Evolutionary conservation across 75 land plant genomes (phyloP).

Genomic region (Selaginella moellendorffii): DNA sequence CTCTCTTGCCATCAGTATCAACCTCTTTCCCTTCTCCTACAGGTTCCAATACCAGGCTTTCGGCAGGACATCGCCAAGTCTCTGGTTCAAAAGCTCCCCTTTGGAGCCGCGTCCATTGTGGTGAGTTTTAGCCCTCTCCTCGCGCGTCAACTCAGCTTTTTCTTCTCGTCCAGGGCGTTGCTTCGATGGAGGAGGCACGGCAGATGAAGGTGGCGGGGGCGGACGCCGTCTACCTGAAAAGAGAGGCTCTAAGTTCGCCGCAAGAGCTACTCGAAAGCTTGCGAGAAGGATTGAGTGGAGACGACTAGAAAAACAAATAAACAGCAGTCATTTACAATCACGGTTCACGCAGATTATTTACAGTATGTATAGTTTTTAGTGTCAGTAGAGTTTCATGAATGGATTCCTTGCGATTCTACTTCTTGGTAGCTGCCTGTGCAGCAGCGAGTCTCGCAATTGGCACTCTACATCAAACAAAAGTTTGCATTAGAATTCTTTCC

Average conservation of each 20-base stretch:
- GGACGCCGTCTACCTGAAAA: conserved; percentile 23
- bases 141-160: too few species aligned
- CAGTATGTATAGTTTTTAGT: too few species aligned
- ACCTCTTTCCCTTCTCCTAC: conserved; percentile 4
- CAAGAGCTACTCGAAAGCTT: conserved; percentile 16
- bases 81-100: conserved; percentile 18
- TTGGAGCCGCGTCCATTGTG: conserved; percentile 23
- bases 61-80: conserved; percentile 29
- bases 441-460: conserved; percentile 97
- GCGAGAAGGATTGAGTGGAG: conserved; percentile 19
- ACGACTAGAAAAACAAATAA: too few species aligned
- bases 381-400: too few species aligned
- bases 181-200: conserved; percentile 23
- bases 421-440: conserved; percentile 68
- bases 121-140: conserved; percentile 9
- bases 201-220: conserved; percentile 24
- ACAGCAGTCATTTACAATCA: too few species aligned
- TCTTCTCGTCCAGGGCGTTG: too few species aligned
- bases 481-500: not conserved
- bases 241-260: conserved; percentile 16
- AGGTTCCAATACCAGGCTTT: conserved; percentile 26
- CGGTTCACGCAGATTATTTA: too few species aligned
- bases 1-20: not conserved
- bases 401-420: too few species aligned
- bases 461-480: conserved; percentile 39